These are phyloP conservation scores for Dipodascus albidus DNA, from an alignment of 805 yeast genomes.

Conservation along the genomic window DNA sequence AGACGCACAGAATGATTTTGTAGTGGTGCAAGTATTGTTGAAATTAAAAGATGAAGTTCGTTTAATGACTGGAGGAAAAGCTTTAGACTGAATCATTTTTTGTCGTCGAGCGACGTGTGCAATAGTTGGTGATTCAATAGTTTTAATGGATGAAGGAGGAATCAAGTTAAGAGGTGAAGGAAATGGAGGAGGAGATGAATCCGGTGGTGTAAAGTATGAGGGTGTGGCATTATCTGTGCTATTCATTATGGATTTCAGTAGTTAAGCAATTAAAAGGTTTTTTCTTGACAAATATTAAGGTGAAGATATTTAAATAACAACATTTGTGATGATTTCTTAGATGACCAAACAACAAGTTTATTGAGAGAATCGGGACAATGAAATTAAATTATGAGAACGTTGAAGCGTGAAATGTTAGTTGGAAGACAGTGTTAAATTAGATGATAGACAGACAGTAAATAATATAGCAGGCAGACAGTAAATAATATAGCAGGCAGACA, in stretches of 20 bases:
- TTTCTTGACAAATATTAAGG: neutral
- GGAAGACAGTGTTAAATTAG: too few species aligned
- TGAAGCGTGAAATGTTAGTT: too few species aligned
- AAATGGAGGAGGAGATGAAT: neutral
- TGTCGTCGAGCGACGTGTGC: neutral
- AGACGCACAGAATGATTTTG: neutral
- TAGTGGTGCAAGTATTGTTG: neutral
- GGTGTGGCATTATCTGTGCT: neutral
- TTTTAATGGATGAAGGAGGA: neutral
- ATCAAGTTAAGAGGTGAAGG: neutral
- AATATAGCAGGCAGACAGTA: too few species aligned
- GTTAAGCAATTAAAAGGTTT: too few species aligned
- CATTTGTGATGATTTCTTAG: too few species aligned
- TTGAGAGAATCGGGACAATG: too few species aligned
- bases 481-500: too few species aligned
- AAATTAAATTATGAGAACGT: too few species aligned
- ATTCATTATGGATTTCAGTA: neutral
- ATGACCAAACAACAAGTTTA: too few species aligned
- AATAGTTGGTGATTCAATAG: neutral
- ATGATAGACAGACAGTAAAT: too few species aligned
- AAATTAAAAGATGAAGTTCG: neutral
- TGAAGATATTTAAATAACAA: too few species aligned
- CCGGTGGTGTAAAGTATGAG: neutral
- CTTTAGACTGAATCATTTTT: neutral
- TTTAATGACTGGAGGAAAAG: neutral